Conservation (phyloP, 2,329 filamentous ascomycete species). For the Fusarium sambucinum region DNA sequence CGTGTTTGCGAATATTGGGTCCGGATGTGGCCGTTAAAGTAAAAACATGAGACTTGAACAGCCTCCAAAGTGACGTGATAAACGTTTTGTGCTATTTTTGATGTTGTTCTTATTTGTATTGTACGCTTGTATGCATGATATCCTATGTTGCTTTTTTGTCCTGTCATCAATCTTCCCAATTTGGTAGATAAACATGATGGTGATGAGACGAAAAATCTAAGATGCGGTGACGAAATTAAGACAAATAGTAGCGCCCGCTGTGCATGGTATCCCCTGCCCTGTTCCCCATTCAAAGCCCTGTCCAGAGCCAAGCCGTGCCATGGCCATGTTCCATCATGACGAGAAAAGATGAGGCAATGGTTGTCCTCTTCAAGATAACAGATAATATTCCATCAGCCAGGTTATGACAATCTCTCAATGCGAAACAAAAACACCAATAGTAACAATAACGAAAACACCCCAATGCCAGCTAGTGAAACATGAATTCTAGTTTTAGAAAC, state of each 20-base stretch:
- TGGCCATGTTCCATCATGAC: conserved; percentile 4
- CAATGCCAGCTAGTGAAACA: conserved; percentile 27
- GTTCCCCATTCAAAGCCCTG: conserved; percentile 17
- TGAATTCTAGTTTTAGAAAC: conserved; percentile 18
- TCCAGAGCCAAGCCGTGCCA: conserved; percentile 5
- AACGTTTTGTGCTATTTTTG: conserved; percentile 24
- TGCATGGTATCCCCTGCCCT: conserved; percentile 34
- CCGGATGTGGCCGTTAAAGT: conserved; percentile 17
- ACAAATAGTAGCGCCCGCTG: conserved; percentile 20
- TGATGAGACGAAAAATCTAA: conserved; percentile 18
- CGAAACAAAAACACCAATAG: conserved; percentile 20
- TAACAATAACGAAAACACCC: conserved; percentile 14
- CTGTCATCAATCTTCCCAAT: not conserved
- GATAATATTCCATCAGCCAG: conserved; percentile 26
- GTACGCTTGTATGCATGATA: not conserved
- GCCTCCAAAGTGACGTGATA: conserved; percentile 14
- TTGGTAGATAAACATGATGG: not conserved
- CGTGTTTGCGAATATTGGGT: conserved; percentile 27
- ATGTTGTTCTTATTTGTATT: not conserved
- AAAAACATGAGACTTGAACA: conserved; percentile 19
- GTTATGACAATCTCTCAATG: conserved; percentile 19
- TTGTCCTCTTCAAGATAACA: conserved; percentile 13
- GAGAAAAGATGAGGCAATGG: conserved; percentile 19
- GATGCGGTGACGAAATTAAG: conserved; percentile 37
- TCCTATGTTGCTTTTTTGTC: conserved; percentile 9